Percentiles rank a stretch among this genome's conserved stretches.
phyloP scores from a whole-genome alignment of 2,329 filamentous ascomycete genomes.

The Trichoderma sp. region DNA sequence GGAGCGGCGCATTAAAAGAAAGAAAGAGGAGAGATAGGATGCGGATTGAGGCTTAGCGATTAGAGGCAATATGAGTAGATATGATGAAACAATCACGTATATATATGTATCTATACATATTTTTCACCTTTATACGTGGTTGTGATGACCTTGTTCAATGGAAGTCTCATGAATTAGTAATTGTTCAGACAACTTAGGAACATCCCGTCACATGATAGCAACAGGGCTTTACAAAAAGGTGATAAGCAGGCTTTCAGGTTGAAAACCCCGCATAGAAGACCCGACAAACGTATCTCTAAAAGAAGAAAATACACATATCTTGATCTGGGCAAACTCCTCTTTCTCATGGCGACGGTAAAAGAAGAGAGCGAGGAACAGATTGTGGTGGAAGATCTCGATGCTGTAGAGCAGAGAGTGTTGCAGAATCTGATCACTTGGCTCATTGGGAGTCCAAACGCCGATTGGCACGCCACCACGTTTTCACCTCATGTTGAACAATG shows the following conservation, averaged over 20 bases:
- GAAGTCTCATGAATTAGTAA: neutral
- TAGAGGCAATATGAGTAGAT: neutral
- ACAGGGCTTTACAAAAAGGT: neutral
- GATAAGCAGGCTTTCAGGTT: neutral
- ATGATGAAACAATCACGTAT: neutral
- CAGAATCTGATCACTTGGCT: neutral
- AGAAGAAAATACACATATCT: no score
- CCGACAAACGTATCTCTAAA: neutral
- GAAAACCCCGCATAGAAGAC: neutral
- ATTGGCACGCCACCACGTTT: neutral
- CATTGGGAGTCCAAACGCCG: neutral
- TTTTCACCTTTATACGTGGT: neutral
- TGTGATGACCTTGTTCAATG: neutral
- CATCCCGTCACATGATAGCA: neutral
- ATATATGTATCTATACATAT: slow-evolving; percentile 3
- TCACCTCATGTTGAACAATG: neutral
- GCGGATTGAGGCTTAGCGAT: neutral
- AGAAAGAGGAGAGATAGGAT: neutral
- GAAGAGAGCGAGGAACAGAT: neutral
- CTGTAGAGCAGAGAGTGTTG: neutral
- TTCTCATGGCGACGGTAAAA: neutral
- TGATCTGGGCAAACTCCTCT: neutral
- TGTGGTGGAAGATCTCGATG: neutral
- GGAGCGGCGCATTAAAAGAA: neutral
- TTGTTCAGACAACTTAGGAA: neutral